Base-by-base conservation (phyloP, 352 stramenopile species). In the Pythium rishiriense region DNA sequence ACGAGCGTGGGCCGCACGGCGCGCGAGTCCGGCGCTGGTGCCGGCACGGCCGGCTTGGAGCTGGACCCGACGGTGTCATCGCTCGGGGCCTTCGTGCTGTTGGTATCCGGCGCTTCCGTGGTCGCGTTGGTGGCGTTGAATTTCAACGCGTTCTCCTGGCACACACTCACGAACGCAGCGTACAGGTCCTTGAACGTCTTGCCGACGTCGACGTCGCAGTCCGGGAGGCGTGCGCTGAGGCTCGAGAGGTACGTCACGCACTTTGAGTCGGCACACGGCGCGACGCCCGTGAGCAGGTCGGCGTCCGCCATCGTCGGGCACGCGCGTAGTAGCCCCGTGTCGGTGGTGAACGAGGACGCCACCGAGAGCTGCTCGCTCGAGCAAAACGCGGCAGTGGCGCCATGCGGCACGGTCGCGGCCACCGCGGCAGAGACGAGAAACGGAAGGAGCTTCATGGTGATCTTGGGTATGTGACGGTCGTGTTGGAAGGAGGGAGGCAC, bases 151-250 rank as follows among this genome's bases (percentile, higher is more conserved):
- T 47, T 46, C 5, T 59, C 11, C 11, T 12, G 46, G 52, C 52
- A 59, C 11, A 59, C 39, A 7, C 28, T 47, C 1, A 59, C 52
- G 17, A 59, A 59, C 35, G 52, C 52, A 11, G 33, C 10, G 52
- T 39, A 46, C 15, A 59, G 52, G 0, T 35, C 1, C 6, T 29
- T 25, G 11, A 59, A 29, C 21, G 28, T 49, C 22, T 29, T 47
- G 52, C 52, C 52, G 22, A 35, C 52, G 37, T 24, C 29, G 25
- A 54, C 3, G 2, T 31, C 5, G 21, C 52, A 59, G 24, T 59
- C 52, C 6, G 52, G 29, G 24, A 59, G 25, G 17, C 22, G 24
- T 24, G 10, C 46, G 33, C 52, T 49, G 21, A 17, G 47, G 5
- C 5, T 41, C 35, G 37, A 14, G 7, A 59, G 52, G 37, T 33